Evolutionary conservation across 352 stramenopile species (phyloP).

Genomic region (Hyaloperonospora brassicae): DNA sequence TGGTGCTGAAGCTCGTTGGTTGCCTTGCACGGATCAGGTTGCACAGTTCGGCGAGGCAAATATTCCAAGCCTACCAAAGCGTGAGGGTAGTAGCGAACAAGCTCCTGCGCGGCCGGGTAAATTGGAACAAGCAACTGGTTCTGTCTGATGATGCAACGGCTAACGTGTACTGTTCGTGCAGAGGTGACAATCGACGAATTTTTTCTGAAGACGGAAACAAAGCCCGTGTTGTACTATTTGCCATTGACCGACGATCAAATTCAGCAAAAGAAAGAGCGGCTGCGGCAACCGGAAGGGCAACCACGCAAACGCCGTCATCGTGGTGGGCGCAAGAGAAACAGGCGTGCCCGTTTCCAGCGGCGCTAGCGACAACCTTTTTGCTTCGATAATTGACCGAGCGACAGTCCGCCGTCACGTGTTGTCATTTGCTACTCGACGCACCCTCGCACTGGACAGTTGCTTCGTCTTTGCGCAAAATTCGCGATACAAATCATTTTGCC

Average conservation of each 20-base stretch:
- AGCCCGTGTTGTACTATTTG: constrained; percentile 76
- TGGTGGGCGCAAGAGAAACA: constrained; percentile 30
- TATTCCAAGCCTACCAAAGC: constrained; percentile 17
- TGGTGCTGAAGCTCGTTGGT: neutral
- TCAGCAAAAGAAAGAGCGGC: constrained; percentile 28
- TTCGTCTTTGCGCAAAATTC: neutral
- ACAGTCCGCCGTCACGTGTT: no score
- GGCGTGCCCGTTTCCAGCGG: constrained; percentile 17
- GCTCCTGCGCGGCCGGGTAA: constrained; percentile 19
- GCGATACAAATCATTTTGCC: no score
- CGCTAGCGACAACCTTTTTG: constrained; percentile 7
- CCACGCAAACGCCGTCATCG: constrained; percentile 28
- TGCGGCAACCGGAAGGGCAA: constrained; percentile 14
- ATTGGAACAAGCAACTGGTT: neutral
- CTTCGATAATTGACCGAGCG: neutral
- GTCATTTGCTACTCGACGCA: no score
- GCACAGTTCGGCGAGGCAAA: constrained; percentile 22
- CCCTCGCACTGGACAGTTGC: no score
- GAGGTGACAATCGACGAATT: constrained; percentile 59
- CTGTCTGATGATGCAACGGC: no score
- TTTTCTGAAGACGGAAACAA: constrained; percentile 70
- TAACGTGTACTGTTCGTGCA: constrained; percentile 8
- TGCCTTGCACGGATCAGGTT: constrained; percentile 13
- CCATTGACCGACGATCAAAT: constrained; percentile 69
- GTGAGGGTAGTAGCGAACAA: constrained; percentile 17